Conservation (phyloP, 1,284 basidiomycete species). For the Boletus nobilissimus region DNA sequence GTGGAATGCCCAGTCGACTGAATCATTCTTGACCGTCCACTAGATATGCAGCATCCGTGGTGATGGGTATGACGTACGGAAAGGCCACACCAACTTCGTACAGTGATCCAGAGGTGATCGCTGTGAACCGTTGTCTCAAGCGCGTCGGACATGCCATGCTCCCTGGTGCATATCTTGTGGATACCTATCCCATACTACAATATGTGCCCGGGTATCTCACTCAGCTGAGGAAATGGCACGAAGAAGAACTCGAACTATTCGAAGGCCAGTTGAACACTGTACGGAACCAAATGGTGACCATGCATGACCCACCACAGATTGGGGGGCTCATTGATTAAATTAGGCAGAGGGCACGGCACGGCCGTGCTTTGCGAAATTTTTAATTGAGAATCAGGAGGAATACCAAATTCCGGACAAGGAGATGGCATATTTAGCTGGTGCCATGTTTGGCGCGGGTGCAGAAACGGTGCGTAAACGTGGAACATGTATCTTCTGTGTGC, state of each 20-base stretch:
- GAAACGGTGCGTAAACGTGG: constrained; percentile 11
- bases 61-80: constrained; percentile 17
- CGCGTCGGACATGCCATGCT: not conserved
- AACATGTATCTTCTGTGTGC: not conserved
- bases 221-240: constrained; percentile 5
- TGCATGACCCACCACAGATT: not conserved
- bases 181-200: constrained; percentile 9
- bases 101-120: constrained; percentile 15
- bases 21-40: not conserved
- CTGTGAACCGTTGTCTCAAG: constrained; percentile 7
- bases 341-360: constrained; percentile 14
- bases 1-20: too few relatives aligned
- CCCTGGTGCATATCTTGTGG: constrained; percentile 21
- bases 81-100: constrained; percentile 21
- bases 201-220: constrained; percentile 13
- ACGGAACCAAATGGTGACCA: constrained; percentile 14
- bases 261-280: constrained; percentile 8
- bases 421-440: constrained; percentile 18
- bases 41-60: constrained; percentile 17
- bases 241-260: constrained; percentile 13
- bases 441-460: constrained; percentile 20
- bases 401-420: not conserved
- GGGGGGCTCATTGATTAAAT: not conserved
- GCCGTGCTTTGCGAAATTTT: constrained; percentile 11
- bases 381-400: constrained; percentile 7